Base-by-base conservation (phyloP, 202 grass and related monocot genomes). In the Musa balbisiana region DNA sequence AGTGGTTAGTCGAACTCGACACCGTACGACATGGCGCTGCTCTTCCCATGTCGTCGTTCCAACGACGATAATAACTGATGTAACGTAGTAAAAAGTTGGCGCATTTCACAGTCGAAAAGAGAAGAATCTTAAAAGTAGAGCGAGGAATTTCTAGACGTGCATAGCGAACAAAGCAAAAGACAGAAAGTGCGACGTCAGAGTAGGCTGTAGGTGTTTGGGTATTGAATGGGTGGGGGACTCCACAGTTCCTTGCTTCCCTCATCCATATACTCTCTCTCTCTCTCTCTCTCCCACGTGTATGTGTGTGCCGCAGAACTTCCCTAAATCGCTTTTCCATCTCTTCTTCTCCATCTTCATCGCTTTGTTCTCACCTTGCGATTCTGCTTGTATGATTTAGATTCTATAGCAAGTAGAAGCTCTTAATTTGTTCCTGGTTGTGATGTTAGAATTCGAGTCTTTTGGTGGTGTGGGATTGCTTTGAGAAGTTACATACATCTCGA, bases 221-320 rank as follows among this genome's bases (percentile, higher is more conserved):
- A 62, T 77, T 64, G 43, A 74, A 76, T 81, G 83, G 73, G 80
- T 78, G 75, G 84, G 75, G 67, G 69, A 79, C 51, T 86, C 62
- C 74, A 50, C 65, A 60, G 71, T 84, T 85, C 22, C 71, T 85
- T 80, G 59, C 64, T 76, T 80, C 70, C 51, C 78, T 86, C 74
- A 78, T 72, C 74, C 66, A 62, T 67, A 70, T 9, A 24, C 66
- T 74, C 70, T 75, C 77, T 73, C 68, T 60, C 79, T 82, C 52
- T 81, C 67, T 85, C 76, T 69, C 20, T 69, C 74, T 86, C 52
- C 25, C 58, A 43, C 4, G 33, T 43, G 33, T 43, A 43, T 43
- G 33, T 8, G 33, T 81, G 86, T 83, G 86, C 91, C 79, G 74
- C 68, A 15, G 17, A 19, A 19, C 74, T 69, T 50, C 43, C 76